These are phyloP conservation scores for Hericium rajendrae DNA, from an alignment of 768 basidiomycete genomes.

Conservation along the genomic window DNA sequence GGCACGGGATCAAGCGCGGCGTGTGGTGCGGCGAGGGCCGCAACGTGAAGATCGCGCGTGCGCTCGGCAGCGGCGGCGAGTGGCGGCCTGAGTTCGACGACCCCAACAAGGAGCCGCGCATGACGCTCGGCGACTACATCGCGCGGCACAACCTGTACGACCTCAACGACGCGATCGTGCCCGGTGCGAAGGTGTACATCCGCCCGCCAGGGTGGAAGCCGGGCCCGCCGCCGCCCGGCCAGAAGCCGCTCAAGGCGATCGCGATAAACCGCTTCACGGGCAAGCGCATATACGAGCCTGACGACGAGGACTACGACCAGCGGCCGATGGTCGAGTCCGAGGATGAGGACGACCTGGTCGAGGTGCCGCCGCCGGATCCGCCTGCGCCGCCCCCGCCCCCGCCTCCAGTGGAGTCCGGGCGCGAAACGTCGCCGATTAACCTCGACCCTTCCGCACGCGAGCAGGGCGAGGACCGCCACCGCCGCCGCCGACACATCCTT, in stretches of 20 bases:
- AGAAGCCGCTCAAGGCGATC: too few relatives aligned
- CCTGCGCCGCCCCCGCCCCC: too few relatives aligned
- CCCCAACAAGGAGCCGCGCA: constrained; percentile 3
- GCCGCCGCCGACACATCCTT: neutral
- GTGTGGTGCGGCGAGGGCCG: constrained; percentile 38
- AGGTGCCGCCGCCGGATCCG: neutral
- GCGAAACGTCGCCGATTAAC: neutral
- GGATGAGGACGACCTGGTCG: constrained; percentile 2
- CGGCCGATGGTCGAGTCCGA: neutral
- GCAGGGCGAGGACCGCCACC: neutral
- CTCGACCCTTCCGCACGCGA: neutral
- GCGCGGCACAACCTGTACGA: constrained; percentile 8
- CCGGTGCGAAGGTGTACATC: neutral
- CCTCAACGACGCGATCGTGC: neutral
- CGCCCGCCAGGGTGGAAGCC: neutral
- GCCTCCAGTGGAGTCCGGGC: too few relatives aligned
- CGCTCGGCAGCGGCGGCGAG: constrained; percentile 1
- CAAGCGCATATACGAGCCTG: neutral
- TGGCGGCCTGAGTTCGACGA: constrained; percentile 1
- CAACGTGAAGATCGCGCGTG: constrained; percentile 8
- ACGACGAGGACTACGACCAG: neutral
- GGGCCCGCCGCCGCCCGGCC: neutral
- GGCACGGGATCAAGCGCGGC: constrained; percentile 66
- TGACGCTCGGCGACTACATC: constrained; percentile 12
- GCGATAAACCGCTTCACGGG: too few relatives aligned